Conservation (phyloP, 176 grass and related monocot species). For the Zea luxurians region DNA sequence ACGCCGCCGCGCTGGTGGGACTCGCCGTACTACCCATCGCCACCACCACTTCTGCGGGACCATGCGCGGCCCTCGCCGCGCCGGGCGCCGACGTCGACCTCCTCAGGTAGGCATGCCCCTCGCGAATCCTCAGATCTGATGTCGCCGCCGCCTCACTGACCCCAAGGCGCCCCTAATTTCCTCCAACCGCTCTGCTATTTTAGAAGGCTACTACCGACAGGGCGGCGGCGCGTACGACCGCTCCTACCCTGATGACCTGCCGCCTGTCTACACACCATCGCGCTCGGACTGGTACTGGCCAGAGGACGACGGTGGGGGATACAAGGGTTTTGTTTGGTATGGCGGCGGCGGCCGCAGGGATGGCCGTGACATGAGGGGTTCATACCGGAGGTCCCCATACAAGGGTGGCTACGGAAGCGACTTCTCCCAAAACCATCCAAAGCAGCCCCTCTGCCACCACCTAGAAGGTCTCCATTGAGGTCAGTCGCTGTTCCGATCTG, state of each 20-base stretch:
- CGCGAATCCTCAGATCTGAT: constrained; percentile 62
- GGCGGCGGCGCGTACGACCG: no score
- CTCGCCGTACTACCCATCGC: no score
- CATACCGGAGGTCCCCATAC: constrained; percentile 55
- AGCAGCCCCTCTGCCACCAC: no score
- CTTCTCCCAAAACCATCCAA: no score
- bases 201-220: no score
- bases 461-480: constrained; percentile 62
- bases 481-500: constrained; percentile 69
- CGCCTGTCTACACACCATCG: constrained; percentile 52
- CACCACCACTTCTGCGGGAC: no score
- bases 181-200: constrained; percentile 37
- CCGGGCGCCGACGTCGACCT: no score
- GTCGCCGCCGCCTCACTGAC: neutral
- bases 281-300: constrained; percentile 64
- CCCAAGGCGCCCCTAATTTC: constrained; percentile 29
- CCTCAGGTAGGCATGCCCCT: no score
- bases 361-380: constrained; percentile 47
- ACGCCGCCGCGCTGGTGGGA: no score
- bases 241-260: no score
- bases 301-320: constrained; percentile 51
- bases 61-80: no score
- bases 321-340: constrained; percentile 56
- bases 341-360: constrained; percentile 55
- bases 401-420: no score